Base-by-base conservation (phyloP, 2,329 filamentous ascomycete species). In the Monosporascus cannonballus region DNA sequence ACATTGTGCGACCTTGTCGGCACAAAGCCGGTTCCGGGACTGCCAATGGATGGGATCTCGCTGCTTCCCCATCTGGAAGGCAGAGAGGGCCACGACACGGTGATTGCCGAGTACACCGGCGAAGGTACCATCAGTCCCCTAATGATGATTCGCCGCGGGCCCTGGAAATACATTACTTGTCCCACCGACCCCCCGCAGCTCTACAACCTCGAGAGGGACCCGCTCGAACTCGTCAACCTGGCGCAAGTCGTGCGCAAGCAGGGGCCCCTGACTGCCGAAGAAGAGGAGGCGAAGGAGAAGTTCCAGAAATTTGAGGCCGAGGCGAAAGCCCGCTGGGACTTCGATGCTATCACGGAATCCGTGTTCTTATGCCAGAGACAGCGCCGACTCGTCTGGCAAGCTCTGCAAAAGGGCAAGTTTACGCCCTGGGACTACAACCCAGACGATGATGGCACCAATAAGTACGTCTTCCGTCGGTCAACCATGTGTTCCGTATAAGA, bases 61-160 rank as follows among this genome's bases (percentile, higher is more conserved):
- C 78, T 96, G 60, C 72, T 92, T 55, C 89, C 89, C n/a, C 87
- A 93, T 64, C 77, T 95, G 36, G 75, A 85, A 62, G 83, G 82
- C 49, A 72, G 72, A 22, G 71, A 81, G n/a, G 84, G 83, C 41
- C 85, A 87, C 55, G 91, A 96, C 68, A 94, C 89, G 11, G 91
- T 94, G n/a, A 87, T 93, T 63, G 91, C 90, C 55, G 92, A 96
- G 73, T 96, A 96, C 74, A 96, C 93, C 65, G 92, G 90, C 48
- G 92, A 96, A 72, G 92, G 92, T 47, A 96, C 92, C 1, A 78
- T 96, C 52, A 85, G 88, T 4, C 92, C 92, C 1, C 81, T 95
- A 52, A 90, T 96, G 78, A 96, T 96, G 92, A 96, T 96, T 66
- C 85, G 89, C 53, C 86, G 90, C 51, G 90, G 90, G 8, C 78